Evolutionary conservation across 2,329 filamentous ascomycete species (phyloP), one percentile per base, ranked within the genome.

Genomic region (Aspergillus sp.): DNA sequence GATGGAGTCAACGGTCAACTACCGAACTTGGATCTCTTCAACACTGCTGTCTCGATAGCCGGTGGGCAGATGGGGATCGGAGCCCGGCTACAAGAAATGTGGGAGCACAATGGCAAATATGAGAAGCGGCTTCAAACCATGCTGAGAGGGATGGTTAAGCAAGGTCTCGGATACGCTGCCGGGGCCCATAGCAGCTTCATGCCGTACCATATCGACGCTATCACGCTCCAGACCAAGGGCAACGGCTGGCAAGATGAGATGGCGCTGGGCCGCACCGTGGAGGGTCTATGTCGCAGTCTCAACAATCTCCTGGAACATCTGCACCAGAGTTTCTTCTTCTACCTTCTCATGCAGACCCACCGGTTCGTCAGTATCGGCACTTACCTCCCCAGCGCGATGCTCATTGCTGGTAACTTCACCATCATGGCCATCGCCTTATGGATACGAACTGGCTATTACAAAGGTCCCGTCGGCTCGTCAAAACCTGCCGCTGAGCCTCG

Each of bases 241-340:
- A 82, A 93, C 43, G 95, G 95, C 33, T 96, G 92, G 91, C 91
- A 98, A 70, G 95, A 99, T 72, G 95, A 98, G 76, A 98, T 98
- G 91, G 90, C 90, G 9, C 86, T 99, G 71, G 95, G 95, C 6
- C 84, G 93, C 55, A 88, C 93, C 0, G 83, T 98, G 4, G 95
- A 99, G 77, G 92, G 92, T 67, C 84, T 95, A 3, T 96, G 96
- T 73, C 84, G 95, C 67, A 96, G 91, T 73, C 79, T 99, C 75
- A 99, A 99, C 78, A 99, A 99, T 70, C 79, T 99, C 58, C 84
- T 99, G 33, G 95, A 99, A 77, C 93, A 99, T 72, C 82, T 99
- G 60, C 95, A 99, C 73, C 95, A 99, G 77, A 97, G 93, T 73
- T 99, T 99, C 81, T 99, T 99, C 84, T 98, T 99, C 78, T 99